These are phyloP conservation scores for Trichocladium uniseriatum DNA, from an alignment of 495 filamentous ascomycete species.

Conservation along the genomic window DNA sequence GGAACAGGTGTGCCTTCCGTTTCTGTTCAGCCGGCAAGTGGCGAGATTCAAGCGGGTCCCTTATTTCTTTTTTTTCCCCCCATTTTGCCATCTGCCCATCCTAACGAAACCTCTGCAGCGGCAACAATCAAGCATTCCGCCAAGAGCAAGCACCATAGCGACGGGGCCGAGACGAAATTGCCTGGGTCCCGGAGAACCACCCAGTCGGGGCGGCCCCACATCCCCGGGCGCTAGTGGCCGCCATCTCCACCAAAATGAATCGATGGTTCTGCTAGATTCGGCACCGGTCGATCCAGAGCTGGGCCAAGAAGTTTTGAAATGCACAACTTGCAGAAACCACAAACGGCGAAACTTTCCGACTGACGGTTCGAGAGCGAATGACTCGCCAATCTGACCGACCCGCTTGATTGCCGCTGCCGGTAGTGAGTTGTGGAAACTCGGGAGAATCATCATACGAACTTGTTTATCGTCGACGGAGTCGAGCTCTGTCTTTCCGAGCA, in stretches of 20 bases:
- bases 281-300: neutral
- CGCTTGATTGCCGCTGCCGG: neutral
- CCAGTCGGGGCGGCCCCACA: neutral
- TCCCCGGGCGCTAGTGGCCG: neutral
- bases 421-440: neutral
- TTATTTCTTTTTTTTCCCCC: neutral
- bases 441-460: neutral
- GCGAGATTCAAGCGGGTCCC: neutral
- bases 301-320: no score
- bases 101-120: neutral
- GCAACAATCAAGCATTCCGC: neutral
- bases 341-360: neutral
- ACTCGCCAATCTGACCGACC: conserved; percentile 1
- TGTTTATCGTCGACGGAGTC: no score
- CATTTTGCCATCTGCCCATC: neutral
- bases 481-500: no score
- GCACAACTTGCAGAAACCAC: neutral
- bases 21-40: no score
- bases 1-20: neutral
- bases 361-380: neutral
- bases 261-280: conserved; percentile 1
- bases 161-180: neutral
- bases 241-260: conserved; percentile 3
- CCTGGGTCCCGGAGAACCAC: neutral
- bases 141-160: neutral